A percentile compares a stretch with the other conserved stretches of the same genome.
Conservation (phyloP, 2,329 filamentous ascomycete species). For the Diaporthe batatas region DNA sequence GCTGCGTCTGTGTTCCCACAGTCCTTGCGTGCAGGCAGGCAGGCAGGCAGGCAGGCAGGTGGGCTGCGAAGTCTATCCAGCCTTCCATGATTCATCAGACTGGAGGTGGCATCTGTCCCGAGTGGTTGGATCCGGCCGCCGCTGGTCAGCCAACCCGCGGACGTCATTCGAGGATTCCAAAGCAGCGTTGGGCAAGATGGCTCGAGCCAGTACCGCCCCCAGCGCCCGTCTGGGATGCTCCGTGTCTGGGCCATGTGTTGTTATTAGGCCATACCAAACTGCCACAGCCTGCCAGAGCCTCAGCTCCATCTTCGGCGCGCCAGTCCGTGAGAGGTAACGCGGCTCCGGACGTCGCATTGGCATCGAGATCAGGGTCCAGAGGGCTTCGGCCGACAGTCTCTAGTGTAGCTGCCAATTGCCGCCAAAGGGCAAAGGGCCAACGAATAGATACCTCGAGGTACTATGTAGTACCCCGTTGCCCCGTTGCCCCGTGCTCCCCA, state of each 20-base stretch:
- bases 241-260: neutral
- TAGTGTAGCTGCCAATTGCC: slow-evolving; percentile 7
- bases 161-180: neutral
- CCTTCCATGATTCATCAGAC: slow-evolving; percentile 31
- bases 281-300: neutral
- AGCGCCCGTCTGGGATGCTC: neutral
- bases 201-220: slow-evolving; percentile 2
- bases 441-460: slow-evolving; percentile 25
- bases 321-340: slow-evolving; percentile 7
- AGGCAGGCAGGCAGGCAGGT: too few species aligned
- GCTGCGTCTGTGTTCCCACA: slow-evolving; percentile 8
- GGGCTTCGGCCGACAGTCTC: slow-evolving; percentile 9
- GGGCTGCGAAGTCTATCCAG: slow-evolving; percentile 21
- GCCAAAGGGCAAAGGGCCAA: neutral
- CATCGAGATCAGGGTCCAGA: slow-evolving; percentile 39
- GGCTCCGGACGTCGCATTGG: neutral
- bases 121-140: slow-evolving; percentile 26
- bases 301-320: neutral
- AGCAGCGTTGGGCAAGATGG: neutral
- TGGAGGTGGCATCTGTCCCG: slow-evolving; percentile 26
- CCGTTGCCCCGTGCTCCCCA: too few species aligned
- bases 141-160: slow-evolving; percentile 5
- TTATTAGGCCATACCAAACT: neutral
- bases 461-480: too few species aligned
- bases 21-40: neutral